phyloP scores from a whole-genome alignment of 73 alveolate genomes.

The Paramecium tetraurelia region DNA sequence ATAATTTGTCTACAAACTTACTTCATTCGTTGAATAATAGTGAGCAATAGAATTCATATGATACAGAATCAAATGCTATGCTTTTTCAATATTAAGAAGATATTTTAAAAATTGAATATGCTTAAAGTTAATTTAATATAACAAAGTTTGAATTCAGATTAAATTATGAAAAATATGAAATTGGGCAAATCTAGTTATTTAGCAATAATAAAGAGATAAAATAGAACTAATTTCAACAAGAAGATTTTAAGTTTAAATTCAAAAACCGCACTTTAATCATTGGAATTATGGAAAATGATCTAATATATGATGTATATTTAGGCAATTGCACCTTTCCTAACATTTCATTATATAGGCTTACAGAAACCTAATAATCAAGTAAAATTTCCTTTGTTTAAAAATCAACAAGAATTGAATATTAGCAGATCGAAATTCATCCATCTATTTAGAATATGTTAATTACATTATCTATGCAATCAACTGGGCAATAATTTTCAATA shows the following conservation, averaged over 20 bases:
- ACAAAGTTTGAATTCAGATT: background rate
- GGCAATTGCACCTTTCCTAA: background rate
- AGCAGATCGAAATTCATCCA: background rate
- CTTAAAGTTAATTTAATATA: background rate
- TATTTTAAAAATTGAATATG: background rate
- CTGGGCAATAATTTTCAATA: background rate
- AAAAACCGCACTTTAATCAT: background rate
- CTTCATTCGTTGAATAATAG: background rate
- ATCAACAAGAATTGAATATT: background rate
- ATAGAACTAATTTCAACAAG: background rate
- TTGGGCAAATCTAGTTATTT: background rate
- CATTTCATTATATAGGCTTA: background rate
- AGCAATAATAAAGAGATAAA: background rate
- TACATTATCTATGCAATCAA: background rate
- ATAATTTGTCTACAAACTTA: background rate
- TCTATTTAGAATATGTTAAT: background rate
- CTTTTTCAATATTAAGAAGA: background rate
- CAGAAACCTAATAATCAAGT: background rate
- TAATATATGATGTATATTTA: background rate
- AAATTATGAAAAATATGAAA: background rate
- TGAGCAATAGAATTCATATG: background rate
- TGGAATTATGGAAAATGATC: background rate
- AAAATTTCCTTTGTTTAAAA: background rate
- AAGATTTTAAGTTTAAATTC: background rate
- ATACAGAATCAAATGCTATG: background rate